Conservation (phyloP, 306 rosid genomes). For the Lathyrus aphaca region DNA sequence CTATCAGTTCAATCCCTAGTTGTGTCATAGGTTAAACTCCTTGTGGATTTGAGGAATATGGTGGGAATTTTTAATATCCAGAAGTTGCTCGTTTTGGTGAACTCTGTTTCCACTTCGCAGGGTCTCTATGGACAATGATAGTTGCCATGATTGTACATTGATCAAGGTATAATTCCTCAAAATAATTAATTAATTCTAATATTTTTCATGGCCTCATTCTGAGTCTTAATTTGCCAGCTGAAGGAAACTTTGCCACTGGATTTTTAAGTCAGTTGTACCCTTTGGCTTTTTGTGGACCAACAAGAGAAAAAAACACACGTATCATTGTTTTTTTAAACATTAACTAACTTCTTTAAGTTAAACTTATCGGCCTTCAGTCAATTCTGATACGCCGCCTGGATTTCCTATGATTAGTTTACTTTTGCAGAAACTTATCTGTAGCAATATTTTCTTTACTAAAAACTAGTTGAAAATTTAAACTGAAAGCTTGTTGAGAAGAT, state of each 20-base stretch:
- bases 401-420: not conserved
- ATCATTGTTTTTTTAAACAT: not conserved
- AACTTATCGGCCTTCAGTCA: constrained; percentile 8
- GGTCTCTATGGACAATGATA: constrained; percentile 80
- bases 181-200: constrained; percentile 19
- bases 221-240: constrained; percentile 3
- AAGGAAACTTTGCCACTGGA: constrained; percentile 25
- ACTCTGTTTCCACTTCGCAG: constrained; percentile 51
- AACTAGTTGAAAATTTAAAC: not conserved
- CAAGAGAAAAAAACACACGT: not conserved
- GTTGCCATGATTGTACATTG: constrained; percentile 66
- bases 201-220: constrained; percentile 24
- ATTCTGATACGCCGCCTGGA: not conserved
- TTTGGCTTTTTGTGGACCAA: not conserved
- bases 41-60: constrained; percentile 29
- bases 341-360: not conserved
- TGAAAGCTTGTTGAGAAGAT: not conserved
- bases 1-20: constrained; percentile 23
- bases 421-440: constrained; percentile 21
- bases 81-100: constrained; percentile 41
- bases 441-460: constrained; percentile 15
- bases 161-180: constrained; percentile 61
- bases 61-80: constrained; percentile 35
- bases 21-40: constrained; percentile 28
- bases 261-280: not conserved